Conservation (phyloP, 2,329 filamentous ascomycete genomes). For the Paecilomyces sp. region DNA sequence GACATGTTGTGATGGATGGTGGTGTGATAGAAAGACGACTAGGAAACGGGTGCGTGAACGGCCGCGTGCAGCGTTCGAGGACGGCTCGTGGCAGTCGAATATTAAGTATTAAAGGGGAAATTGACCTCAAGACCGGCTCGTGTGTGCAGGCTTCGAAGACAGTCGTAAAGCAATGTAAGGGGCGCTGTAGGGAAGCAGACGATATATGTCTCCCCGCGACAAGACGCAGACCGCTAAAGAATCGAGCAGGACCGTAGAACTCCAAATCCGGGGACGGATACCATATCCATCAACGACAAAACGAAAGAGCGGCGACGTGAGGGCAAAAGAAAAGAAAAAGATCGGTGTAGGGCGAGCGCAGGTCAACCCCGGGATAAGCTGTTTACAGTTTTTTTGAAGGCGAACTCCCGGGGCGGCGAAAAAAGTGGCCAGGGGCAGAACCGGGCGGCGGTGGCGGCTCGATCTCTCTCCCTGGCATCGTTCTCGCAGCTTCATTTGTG, state of each 20-base stretch:
- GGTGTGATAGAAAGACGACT: not conserved
- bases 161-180: slow-evolving; percentile 6
- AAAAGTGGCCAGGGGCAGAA: not conserved
- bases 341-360: not conserved
- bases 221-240: not conserved
- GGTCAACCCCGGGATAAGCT: not conserved
- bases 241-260: not conserved
- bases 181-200: slow-evolving; percentile 5
- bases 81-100: not conserved
- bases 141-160: not conserved
- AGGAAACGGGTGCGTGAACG: not conserved
- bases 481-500: not conserved
- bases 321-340: not conserved
- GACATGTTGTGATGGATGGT: slow-evolving; percentile 14
- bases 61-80: not conserved
- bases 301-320: not conserved
- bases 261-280: not conserved
- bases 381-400: not conserved
- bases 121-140: not conserved
- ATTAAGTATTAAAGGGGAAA: not conserved
- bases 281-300: not conserved
- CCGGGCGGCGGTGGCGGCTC: not conserved
- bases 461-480: not conserved
- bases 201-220: not conserved
- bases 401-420: not conserved